These are phyloP conservation scores for Stenogyne calaminthoides DNA, from an alignment of 305 asterid genomes.

Conservation along the genomic window DNA sequence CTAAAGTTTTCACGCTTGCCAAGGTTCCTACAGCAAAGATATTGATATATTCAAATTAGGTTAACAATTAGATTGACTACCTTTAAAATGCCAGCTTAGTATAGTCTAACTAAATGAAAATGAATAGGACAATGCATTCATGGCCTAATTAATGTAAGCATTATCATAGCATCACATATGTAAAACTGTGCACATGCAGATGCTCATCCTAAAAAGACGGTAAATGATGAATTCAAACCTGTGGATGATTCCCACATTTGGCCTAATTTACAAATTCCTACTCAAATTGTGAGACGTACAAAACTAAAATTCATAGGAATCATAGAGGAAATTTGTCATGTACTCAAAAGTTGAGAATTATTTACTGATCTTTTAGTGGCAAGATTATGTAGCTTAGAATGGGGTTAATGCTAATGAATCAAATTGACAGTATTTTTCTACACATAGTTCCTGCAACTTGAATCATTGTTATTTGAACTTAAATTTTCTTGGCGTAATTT, in stretches of 20 bases:
- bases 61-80: neutral
- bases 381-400: neutral
- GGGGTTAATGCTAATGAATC: neutral
- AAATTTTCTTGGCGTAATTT: neutral
- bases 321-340: neutral
- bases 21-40: neutral
- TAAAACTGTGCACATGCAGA: neutral
- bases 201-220: neutral
- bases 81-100: constrained; percentile 9
- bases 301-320: neutral
- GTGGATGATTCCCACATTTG: neutral
- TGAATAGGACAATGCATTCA: neutral
- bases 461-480: neutral
- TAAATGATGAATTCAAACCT: neutral
- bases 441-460: neutral
- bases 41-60: neutral
- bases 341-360: neutral
- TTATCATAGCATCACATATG: neutral
- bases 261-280: neutral
- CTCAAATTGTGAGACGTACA: neutral
- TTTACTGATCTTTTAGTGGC: neutral
- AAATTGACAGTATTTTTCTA: neutral
- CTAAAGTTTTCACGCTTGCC: neutral
- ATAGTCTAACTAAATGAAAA: neutral
- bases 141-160: neutral